Evolutionary conservation across 106 monocot genomes (phyloP).

Genomic region (Allium sativum): DNA sequence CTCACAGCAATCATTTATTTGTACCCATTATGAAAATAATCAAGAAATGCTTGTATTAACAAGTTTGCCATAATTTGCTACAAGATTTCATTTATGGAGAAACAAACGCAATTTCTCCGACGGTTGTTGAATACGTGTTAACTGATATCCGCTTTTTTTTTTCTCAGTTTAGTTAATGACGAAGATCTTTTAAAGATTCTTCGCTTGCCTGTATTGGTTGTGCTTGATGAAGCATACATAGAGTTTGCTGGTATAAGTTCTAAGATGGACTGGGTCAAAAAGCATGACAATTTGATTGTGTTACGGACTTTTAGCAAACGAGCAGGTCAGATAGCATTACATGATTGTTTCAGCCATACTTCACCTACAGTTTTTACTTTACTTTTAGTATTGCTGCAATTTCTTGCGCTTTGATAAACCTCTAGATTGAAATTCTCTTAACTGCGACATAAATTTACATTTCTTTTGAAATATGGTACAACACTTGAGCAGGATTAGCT

Average conservation of each 20-base stretch:
- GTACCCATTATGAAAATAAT: too few relatives aligned
- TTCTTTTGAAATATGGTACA: too few relatives aligned
- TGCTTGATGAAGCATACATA: conserved; percentile 95
- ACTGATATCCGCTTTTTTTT: neutral
- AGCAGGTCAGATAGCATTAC: conserved; percentile 46
- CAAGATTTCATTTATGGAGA: too few relatives aligned
- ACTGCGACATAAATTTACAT: too few relatives aligned
- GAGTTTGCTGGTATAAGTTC: conserved; percentile 85
- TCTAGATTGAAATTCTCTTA: too few relatives aligned
- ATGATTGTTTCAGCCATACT: neutral
- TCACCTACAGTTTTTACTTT: neutral
- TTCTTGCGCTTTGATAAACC: too few relatives aligned
- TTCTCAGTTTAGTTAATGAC: conserved; percentile 69
- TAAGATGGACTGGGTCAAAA: conserved; percentile 96
- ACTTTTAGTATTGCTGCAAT: neutral
- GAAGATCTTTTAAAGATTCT: conserved; percentile 76
- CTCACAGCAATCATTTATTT: too few relatives aligned
- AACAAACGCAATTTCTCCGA: too few relatives aligned
- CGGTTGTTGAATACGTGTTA: too few relatives aligned
- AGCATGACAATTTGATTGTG: conserved; percentile 91
- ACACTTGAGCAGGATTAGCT: conserved; percentile 59
- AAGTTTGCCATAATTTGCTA: too few relatives aligned
- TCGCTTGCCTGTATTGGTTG: conserved; percentile 73
- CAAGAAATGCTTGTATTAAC: too few relatives aligned
- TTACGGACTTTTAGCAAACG: conserved; percentile 98